A percentile compares a stretch with the other conserved stretches of the same genome.
Conservation (phyloP, 2,329 filamentous ascomycete species). For the Diaporthe caulivora region DNA sequence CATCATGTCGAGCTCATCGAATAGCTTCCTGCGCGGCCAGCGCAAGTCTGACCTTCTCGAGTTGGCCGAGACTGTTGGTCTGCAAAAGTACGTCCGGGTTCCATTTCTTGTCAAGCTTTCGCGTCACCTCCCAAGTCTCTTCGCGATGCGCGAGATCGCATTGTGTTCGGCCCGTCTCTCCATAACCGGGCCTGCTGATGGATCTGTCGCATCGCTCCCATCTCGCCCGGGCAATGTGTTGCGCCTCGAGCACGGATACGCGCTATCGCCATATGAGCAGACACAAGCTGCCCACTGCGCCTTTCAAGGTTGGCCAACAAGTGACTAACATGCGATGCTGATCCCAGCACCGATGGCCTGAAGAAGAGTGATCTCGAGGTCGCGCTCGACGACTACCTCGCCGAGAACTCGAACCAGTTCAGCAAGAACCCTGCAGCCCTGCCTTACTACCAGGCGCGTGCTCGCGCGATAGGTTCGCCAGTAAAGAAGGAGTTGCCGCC, state of each 20-base stretch:
- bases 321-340: conserved; percentile 42
- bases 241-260: background rate
- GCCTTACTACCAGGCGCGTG: conserved; percentile 81
- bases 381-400: conserved; percentile 79
- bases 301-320: too few species aligned
- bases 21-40: conserved; percentile 83
- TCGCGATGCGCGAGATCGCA: background rate
- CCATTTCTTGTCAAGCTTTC: conserved; percentile 25
- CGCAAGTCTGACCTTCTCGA: conserved; percentile 84
- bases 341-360: conserved; percentile 72
- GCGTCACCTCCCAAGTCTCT: background rate
- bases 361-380: conserved; percentile 86
- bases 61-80: conserved; percentile 77
- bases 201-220: conserved; percentile 20
- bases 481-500: conserved; percentile 67
- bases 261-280: conserved; percentile 1
- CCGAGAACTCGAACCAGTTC: conserved; percentile 75
- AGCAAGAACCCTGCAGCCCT: conserved; percentile 73
- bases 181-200: background rate
- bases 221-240: background rate
- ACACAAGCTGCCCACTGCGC: background rate
- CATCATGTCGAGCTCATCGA: conserved; percentile 68
- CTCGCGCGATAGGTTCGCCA: conserved; percentile 69
- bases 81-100: conserved; percentile 74
- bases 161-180: background rate